Percentiles rank a stretch among this genome's conserved stretches.
phyloP scores from a whole-genome alignment of 768 basidiomycete species.

The Daedalea quercina region DNA sequence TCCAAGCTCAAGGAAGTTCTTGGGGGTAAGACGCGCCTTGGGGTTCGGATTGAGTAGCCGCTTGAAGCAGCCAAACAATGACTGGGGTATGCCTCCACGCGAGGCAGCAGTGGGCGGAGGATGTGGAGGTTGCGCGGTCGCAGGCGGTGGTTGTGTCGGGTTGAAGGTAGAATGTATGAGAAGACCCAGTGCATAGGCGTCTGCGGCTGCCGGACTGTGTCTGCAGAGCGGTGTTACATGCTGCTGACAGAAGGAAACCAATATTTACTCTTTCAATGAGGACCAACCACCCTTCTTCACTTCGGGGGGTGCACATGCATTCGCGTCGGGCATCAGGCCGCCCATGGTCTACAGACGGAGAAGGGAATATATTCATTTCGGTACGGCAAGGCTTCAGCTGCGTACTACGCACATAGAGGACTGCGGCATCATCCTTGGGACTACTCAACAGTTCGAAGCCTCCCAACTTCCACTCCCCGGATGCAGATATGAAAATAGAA shows the following conservation, averaged over 20 bases:
- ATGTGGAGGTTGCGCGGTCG: conserved; percentile 65
- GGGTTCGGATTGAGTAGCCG: conserved; percentile 87
- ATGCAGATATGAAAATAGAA: conserved; percentile 84
- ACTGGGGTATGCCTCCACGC: conserved; percentile 67
- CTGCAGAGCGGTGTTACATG: conserved; percentile 20
- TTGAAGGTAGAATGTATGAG: conserved; percentile 87
- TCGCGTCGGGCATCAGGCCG: conserved; percentile 53
- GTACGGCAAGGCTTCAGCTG: conserved; percentile 4
- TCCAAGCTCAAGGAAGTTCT: conserved; percentile 74
- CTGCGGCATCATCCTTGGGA: conserved; percentile 68
- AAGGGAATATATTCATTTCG: conserved; percentile 13
- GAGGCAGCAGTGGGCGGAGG: conserved; percentile 72
- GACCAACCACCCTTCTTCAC: conserved; percentile 86
- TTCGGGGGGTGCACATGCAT: conserved; percentile 70
- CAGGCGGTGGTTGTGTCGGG: conserved; percentile 63
- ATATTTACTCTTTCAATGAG: conserved; percentile 66
- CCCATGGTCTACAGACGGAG: conserved; percentile 57
- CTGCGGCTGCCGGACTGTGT: conserved; percentile 54
- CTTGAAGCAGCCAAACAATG: conserved; percentile 78
- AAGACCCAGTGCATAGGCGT: conserved; percentile 85
- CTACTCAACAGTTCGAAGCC: conserved; percentile 90
- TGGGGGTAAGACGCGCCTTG: conserved; percentile 68
- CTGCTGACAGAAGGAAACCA: background rate
- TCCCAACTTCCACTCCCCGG: conserved; percentile 95
- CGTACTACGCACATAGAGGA: conserved; percentile 66